A percentile compares a stretch with the other conserved stretches of the same genome.
These are phyloP conservation scores for Ceratopteris richardii DNA, from an alignment of 75 land plant genomes.

Conservation along the genomic window DNA sequence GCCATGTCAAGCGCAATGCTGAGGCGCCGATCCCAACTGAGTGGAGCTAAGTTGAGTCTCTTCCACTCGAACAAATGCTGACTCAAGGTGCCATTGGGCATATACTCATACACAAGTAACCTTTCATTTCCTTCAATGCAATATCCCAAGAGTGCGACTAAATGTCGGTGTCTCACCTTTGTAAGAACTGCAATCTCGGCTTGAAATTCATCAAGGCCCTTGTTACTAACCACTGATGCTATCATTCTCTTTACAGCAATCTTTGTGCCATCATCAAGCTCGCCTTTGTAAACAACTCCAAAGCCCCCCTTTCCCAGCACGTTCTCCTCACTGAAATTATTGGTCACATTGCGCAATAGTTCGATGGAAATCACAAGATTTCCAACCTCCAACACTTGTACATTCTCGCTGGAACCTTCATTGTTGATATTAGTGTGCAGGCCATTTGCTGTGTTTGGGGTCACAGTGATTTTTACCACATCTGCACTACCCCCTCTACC, in stretches of 20 bases:
- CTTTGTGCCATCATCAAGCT: conserved; percentile 78
- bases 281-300: conserved; percentile 92
- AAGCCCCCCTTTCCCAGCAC: conserved; percentile 96
- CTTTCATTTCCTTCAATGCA: conserved; percentile 83
- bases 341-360: conserved; percentile 66
- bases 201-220: conserved; percentile 78
- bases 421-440: conserved; percentile 16
- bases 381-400: conserved; percentile 70
- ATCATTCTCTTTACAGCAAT: conserved; percentile 98
- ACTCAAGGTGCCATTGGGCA: conserved; percentile 87
- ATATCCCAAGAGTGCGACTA: conserved; percentile 85
- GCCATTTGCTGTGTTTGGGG: conserved; percentile 16
- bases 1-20: conserved; percentile 78
- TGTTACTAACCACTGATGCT: conserved; percentile 50
- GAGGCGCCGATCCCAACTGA: conserved; percentile 61
- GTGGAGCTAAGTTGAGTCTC: conserved; percentile 30
- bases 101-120: conserved; percentile 88
- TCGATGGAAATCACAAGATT: conserved; percentile 80
- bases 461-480: conserved; percentile 46
- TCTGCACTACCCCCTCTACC: conserved; percentile 48
- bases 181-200: conserved; percentile 91
- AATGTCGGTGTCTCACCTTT: conserved; percentile 86
- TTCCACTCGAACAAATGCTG: conserved; percentile 82
- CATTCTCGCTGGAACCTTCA: conserved; percentile 3
- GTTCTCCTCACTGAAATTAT: conserved; percentile 65